phyloP scores from a whole-genome alignment of 768 basidiomycete genomes.

The Phaffia australis region DNA sequence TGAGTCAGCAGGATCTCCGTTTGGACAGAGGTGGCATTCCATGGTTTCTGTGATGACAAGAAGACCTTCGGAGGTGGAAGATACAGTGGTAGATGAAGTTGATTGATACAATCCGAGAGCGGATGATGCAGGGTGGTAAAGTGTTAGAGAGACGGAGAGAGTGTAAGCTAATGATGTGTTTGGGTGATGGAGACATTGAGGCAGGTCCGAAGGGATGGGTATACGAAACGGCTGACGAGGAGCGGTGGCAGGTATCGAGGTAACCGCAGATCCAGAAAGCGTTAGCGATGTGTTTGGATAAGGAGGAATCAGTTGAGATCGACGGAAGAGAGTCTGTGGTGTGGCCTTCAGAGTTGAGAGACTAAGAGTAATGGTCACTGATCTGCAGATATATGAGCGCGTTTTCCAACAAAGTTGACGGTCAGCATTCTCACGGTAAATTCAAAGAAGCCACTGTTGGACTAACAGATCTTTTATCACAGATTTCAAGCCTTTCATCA shows the following conservation, averaged over 20 bases:
- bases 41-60: conserved; percentile 11
- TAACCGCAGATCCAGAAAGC: too few species aligned
- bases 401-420: too few species aligned
- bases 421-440: too few species aligned
- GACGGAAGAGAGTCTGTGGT: too few species aligned
- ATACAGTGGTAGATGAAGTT: neutral
- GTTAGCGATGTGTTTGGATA: too few species aligned
- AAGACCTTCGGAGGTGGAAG: neutral
- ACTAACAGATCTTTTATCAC: neutral
- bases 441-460: too few species aligned
- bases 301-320: too few species aligned
- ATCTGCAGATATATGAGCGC: too few species aligned
- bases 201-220: conserved; percentile 11
- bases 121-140: neutral
- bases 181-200: conserved; percentile 22
- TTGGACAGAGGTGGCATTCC: conserved; percentile 23
- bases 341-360: too few species aligned
- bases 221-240: conserved; percentile 11
- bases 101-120: neutral
- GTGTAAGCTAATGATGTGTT: conserved; percentile 8
- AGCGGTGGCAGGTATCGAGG: too few species aligned
- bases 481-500: neutral
- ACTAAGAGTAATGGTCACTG: too few species aligned
- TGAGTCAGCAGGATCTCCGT: conserved; percentile 4
- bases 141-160: conserved; percentile 13